Evolutionary conservation across 2,329 filamentous ascomycete species (phyloP), one percentile per base, ranked within the genome.

Genomic region (Trichoderma brevicompactum): DNA sequence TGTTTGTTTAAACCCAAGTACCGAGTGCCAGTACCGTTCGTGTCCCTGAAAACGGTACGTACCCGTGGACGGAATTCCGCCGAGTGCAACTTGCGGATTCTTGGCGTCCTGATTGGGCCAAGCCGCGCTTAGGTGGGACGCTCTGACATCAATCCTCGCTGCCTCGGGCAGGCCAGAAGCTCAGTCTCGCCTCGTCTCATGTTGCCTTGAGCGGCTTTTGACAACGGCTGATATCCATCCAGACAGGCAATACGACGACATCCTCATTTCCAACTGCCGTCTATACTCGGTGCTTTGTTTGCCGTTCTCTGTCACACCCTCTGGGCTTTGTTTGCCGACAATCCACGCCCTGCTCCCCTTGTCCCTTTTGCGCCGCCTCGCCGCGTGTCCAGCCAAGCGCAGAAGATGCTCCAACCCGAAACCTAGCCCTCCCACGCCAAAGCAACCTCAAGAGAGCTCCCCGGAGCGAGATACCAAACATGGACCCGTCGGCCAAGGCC

Each of bases 91-190:
- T 52, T n/a, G 15, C n/a, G 9, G 3, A 38, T 43, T 5, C 23
- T 28, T 28, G 23, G 23, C 23, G 23, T 28, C 23, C 46, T 60
- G 55, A 61, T 65, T 61, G 64, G 53, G 13, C 43, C 38, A 8
- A 2, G 8, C 54, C 9, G 10, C 23, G 12, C 15, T 41, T 40
- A 3, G 40, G 64, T 52, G 64, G 64, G 49, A 46, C 44, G 32
- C 55, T 65, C 63, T 65, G 64, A 65, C 64, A 65, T 65, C 64
- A 65, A 65, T 61, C 7, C 23, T 55, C 36, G 58, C 49, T 55
- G 54, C 59, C 49, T 62, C 48, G 36, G 48, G 36, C 28, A 13
- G 41, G 46, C 10, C 23, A 50, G 48, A 50, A 36, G 54, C 40
- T 58, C 54, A 10, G 36, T 60, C 56, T 40, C 44, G 58, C 40